These are phyloP conservation scores for Aspergillus terreus DNA, from an alignment of 2,329 filamentous ascomycete species.

Conservation along the genomic window DNA sequence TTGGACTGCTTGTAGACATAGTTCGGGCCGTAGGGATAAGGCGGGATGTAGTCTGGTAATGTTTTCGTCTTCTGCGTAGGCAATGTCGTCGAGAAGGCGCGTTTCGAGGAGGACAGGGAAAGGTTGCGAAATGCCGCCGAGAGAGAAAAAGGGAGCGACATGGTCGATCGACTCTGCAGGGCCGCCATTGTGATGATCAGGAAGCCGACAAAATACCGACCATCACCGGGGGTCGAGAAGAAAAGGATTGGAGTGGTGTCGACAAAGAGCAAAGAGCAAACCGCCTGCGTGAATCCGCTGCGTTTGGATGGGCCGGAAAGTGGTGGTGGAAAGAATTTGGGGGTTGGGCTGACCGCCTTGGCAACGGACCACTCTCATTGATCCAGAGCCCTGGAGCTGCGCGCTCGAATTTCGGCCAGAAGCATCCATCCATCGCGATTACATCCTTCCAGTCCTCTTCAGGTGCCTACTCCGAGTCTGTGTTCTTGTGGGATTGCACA, in stretches of 20 bases:
- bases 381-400: conserved; percentile 24
- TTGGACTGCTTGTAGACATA: conserved; percentile 45
- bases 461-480: conserved; percentile 9
- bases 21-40: conserved; percentile 46
- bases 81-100: conserved; percentile 37
- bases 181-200: conserved; percentile 28
- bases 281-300: conserved; percentile 3
- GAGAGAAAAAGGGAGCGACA: conserved; percentile 34
- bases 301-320: conserved; percentile 11
- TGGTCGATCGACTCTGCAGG: conserved; percentile 24
- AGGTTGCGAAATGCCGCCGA: conserved; percentile 37
- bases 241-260: conserved; percentile 1
- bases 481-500: conserved; percentile 3
- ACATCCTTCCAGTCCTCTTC: conserved; percentile 6
- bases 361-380: conserved; percentile 23
- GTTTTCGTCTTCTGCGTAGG: conserved; percentile 27
- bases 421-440: conserved; percentile 16
- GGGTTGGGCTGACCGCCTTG: conserved; percentile 34
- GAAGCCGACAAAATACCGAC: conserved; percentile 5
- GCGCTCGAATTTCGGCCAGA: conserved; percentile 32
- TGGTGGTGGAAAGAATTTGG: conserved; percentile 30
- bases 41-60: conserved; percentile 38
- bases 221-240: conserved; percentile 12
- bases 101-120: conserved; percentile 34
- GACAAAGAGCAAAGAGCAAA: conserved; percentile 3